phyloP scores from a whole-genome alignment of 768 basidiomycete genomes.

The Russula griseocarnosa region DNA sequence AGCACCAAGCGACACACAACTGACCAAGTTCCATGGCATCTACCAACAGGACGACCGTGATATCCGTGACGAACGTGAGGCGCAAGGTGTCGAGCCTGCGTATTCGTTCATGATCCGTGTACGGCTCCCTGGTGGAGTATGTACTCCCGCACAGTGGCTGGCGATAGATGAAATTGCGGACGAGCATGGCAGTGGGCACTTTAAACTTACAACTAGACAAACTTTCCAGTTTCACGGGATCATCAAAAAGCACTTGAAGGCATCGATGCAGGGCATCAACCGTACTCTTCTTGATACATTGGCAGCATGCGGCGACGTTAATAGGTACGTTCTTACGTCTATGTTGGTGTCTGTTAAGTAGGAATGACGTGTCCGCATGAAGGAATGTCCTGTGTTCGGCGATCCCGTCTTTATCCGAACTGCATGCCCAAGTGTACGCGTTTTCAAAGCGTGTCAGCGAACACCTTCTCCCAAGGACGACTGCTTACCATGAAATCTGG shows the following conservation, averaged over 20 bases:
- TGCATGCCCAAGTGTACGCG: constrained; percentile 78
- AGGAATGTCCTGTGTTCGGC: constrained; percentile 91
- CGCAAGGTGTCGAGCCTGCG: constrained; percentile 90
- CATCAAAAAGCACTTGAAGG: constrained; percentile 94
- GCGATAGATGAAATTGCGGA: constrained; percentile 96
- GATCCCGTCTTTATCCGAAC: constrained; percentile 81
- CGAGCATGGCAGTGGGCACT: constrained; percentile 87
- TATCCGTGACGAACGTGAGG: constrained; percentile 93
- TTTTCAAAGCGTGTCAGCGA: constrained; percentile 83
- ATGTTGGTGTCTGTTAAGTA: neutral
- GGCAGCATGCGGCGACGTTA: constrained; percentile 98
- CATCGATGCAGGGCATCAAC: constrained; percentile 96
- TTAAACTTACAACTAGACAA: constrained; percentile 96
- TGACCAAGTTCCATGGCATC: constrained; percentile 97
- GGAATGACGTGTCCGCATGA: constrained; percentile 24
- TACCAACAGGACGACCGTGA: constrained; percentile 98
- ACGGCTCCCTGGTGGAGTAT: constrained; percentile 94
- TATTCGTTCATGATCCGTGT: constrained; percentile 99
- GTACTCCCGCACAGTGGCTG: constrained; percentile 87
- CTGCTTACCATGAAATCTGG: constrained; percentile 99
- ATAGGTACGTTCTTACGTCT: constrained; percentile 51
- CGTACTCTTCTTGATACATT: constrained; percentile 86
- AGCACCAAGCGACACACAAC: constrained; percentile 82
- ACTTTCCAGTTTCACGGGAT: constrained; percentile 99
- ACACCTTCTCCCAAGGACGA: constrained; percentile 82